Percentiles rank a stretch among this genome's conserved stretches.
phyloP scores from a whole-genome alignment of 306 rosid genomes.

The Vicia villosa region DNA sequence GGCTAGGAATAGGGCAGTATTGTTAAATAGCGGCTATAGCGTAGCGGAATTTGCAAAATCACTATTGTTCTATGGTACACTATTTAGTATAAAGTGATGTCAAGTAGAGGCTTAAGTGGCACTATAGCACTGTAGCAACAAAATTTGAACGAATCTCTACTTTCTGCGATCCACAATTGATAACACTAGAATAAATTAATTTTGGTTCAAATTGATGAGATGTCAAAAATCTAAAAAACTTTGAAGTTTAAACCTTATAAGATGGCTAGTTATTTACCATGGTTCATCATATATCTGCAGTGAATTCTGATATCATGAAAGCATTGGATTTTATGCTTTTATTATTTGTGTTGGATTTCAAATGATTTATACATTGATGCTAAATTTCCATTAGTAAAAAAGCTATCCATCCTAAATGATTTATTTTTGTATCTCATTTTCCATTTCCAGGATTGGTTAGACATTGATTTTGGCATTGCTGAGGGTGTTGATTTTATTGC shows the following conservation, averaged over 20 bases:
- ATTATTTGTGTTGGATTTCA: constrained; percentile 14
- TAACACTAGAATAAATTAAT: too few relatives aligned
- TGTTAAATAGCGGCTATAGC: too few relatives aligned
- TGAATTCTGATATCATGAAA: constrained; percentile 23
- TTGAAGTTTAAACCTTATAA: constrained; percentile 6
- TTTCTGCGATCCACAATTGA: too few relatives aligned
- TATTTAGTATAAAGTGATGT: too few relatives aligned
- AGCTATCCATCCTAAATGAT: constrained; percentile 5
- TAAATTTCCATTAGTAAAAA: constrained; percentile 10
- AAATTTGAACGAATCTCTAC: too few relatives aligned
- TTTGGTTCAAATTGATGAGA: constrained; percentile 25
- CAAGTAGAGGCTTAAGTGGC: too few relatives aligned
- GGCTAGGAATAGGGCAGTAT: background rate
- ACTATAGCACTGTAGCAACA: too few relatives aligned
- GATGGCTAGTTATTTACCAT: constrained; percentile 13
- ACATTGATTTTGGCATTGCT: constrained; percentile 95
- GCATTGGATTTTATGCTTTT: constrained; percentile 17
- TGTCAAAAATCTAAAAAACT: background rate
- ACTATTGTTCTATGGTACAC: too few relatives aligned
- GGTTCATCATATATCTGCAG: constrained; percentile 8
- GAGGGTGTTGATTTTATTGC: constrained; percentile 96
- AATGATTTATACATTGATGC: constrained; percentile 7
- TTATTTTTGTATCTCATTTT: constrained; percentile 41
- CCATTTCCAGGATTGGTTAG: constrained; percentile 89
- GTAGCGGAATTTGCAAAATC: too few relatives aligned